Base-by-base conservation (phyloP, 106 monocot genomes). In the Posidonia australis region DNA sequence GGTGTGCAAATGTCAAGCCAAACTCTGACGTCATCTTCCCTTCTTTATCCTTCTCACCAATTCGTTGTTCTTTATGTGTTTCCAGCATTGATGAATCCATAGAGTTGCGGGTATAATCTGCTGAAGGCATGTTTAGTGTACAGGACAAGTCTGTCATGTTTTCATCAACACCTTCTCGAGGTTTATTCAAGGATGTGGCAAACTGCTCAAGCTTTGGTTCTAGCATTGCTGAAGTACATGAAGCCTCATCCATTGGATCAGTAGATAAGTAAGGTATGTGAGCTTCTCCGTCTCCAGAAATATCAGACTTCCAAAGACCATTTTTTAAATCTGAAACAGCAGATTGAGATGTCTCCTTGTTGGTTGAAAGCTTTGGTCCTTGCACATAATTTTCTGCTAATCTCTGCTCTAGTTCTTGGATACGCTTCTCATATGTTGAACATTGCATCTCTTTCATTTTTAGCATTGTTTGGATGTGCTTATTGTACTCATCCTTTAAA, bases 331-430 rank as follows among this genome's bases (percentile, higher is more conserved):
- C 62, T 52, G 72, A 81, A 44, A 30, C 19, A 32, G 36, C 36
- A 12, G 74, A 74, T 32, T 64, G 63, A 29, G 69, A 63, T 16
- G 52, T 0, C 5, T 67, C 60, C 30, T 67, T 77, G 36, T 54
- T 13, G 13, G 10, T 9, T 20, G 21, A 54, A 57, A 18, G 13
- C 69, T 69, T 70, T 42, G 58, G 79, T 16, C 74, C 82, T 60
- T 77, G 82, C 55, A 72, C 25, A 77, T 92, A 91, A 16, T 80
- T 76, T 67, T 83, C 77, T 5, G 78, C 60, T 68, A 99, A 71
- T 71, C 75, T 83, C 56, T 88, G 81, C 74, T 99, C 98, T 53
- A 99, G 83, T 63, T 99, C 91, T 47, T 81, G 80, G 45, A 99
- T 99, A 21, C 98, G 82, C 41, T 85, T 92, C 51, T 83, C 83